These are phyloP conservation scores for Pholiota adiposa DNA, from an alignment of 1,284 basidiomycete genomes.

Conservation along the genomic window DNA sequence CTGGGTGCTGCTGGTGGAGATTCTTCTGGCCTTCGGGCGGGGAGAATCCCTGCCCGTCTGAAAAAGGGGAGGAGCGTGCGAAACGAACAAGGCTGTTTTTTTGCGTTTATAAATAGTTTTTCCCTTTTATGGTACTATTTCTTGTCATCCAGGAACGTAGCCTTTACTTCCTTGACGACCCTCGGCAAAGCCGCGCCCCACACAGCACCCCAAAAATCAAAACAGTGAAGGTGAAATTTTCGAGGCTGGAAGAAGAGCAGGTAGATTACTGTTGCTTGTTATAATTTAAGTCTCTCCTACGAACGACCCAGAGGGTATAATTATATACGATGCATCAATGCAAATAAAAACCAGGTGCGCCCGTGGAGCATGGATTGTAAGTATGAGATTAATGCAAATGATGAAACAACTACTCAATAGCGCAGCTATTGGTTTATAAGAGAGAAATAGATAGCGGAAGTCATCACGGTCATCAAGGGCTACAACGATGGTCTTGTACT, in stretches of 20 bases:
- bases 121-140: too few species aligned
- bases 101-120: too few species aligned
- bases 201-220: too few species aligned
- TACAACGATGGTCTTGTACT: constrained; percentile 32
- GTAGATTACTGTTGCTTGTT: not conserved
- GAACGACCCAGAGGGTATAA: constrained; percentile 23
- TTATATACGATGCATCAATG: constrained; percentile 6
- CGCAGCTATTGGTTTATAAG: constrained; percentile 27
- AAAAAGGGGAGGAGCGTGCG: too few species aligned
- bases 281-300: constrained; percentile 14
- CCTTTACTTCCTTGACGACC: too few species aligned
- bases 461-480: constrained; percentile 29
- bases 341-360: constrained; percentile 16
- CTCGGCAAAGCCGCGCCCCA: too few species aligned
- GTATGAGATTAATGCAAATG: constrained; percentile 11
- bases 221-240: not conserved
- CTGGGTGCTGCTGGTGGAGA: too few species aligned
- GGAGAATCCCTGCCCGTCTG: too few species aligned
- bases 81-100: too few species aligned
- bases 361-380: constrained; percentile 14
- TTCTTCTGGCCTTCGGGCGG: too few species aligned
- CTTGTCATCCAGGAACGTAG: too few species aligned
- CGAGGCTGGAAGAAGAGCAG: not conserved
- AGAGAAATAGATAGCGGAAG: constrained; percentile 27
- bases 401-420: constrained; percentile 13